A percentile compares a stretch with the other conserved stretches of the same genome.
Evolutionary conservation across 257 asterid genomes (phyloP).

Genomic region (Fraxinus anomala): DNA sequence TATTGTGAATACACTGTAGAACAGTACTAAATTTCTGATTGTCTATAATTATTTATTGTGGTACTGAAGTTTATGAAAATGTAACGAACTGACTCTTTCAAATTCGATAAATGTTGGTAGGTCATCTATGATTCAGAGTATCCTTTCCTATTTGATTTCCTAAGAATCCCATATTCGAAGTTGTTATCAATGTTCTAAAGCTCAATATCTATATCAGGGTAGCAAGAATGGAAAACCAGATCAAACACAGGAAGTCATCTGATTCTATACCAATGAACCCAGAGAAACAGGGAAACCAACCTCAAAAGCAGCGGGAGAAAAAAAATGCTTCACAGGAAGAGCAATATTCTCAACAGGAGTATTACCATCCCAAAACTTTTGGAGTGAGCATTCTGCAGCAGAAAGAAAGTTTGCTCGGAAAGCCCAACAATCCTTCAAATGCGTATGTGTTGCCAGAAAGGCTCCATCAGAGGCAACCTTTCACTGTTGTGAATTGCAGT

Average conservation of each 20-base stretch:
- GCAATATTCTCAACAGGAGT: conserved; percentile 17
- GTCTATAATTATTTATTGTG: background rate
- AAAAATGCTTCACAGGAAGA: background rate
- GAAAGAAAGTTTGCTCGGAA: conserved; percentile 10
- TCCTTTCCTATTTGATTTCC: too few species aligned
- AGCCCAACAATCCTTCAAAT: conserved; percentile 6
- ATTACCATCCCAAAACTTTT: background rate
- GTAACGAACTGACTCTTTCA: background rate
- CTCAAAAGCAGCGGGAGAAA: conserved; percentile 23
- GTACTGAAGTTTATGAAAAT: background rate
- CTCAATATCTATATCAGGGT: conserved; percentile 32
- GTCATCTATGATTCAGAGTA: too few species aligned
- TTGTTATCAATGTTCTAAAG: background rate
- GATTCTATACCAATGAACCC: conserved; percentile 24
- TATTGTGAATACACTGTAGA: conserved; percentile 7
- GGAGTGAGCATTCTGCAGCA: conserved; percentile 10
- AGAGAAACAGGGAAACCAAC: conserved; percentile 23
- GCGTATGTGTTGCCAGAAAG: conserved; percentile 17
- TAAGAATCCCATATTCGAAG: too few species aligned
- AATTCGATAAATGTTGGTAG: background rate
- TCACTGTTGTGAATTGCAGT: conserved; percentile 32
- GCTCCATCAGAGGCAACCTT: conserved; percentile 45
- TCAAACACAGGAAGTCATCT: conserved; percentile 12
- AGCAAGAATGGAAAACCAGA: conserved; percentile 21
- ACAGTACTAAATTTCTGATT: background rate